These are phyloP conservation scores for Thielaviopsis cerberus DNA, from an alignment of 2,329 filamentous ascomycete genomes.

Conservation along the genomic window DNA sequence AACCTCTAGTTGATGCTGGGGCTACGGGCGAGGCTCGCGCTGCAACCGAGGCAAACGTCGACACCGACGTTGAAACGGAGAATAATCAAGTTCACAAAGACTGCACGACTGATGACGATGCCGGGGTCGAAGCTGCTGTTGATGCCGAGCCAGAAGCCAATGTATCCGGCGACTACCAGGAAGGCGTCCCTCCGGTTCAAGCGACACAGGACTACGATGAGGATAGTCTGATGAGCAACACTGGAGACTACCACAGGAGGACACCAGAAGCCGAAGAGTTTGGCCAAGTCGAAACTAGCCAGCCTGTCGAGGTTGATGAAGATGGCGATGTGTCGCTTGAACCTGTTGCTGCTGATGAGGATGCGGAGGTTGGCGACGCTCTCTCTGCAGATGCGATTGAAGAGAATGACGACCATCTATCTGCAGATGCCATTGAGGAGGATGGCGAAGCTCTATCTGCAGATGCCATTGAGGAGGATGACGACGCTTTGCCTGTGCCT, in stretches of 20 bases:
- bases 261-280: neutral
- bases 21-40: neutral
- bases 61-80: neutral
- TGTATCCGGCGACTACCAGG: slow-evolving; percentile 13
- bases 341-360: no score
- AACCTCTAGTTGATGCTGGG: neutral
- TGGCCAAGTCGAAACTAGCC: neutral
- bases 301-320: neutral
- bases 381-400: neutral
- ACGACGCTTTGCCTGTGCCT: neutral
- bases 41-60: neutral
- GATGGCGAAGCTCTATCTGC: no score
- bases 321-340: neutral
- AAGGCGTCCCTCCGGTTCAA: slow-evolving; percentile 36
- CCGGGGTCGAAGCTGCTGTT: neutral
- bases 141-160: neutral
- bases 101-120: neutral
- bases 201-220: slow-evolving; percentile 49
- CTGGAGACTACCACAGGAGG: neutral
- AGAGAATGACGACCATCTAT: slow-evolving; percentile 29
- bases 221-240: slow-evolving; percentile 25
- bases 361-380: no score
- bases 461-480: no score
- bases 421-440: slow-evolving; percentile 25
- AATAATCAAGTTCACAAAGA: neutral